Conservation (phyloP, 169 alveolate species). For the Theileria luwenshuni region DNA sequence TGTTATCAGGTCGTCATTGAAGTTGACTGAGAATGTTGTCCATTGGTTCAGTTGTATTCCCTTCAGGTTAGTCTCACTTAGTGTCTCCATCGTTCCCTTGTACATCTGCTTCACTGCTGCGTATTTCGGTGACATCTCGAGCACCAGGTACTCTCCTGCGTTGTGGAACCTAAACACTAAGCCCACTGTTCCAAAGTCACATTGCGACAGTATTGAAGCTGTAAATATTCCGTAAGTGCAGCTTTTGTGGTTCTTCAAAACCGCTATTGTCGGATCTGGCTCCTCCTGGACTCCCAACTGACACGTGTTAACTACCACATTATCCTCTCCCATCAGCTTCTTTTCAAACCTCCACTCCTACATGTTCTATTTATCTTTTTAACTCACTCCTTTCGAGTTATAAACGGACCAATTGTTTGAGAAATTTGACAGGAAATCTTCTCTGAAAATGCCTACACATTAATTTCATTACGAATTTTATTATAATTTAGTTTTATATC, state of each 20-base stretch:
- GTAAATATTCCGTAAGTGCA: constrained; percentile 77
- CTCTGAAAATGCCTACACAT: constrained; percentile 47
- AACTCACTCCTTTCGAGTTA: constrained; percentile 37
- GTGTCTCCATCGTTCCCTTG: constrained; percentile 66
- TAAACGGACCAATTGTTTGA: constrained; percentile 47
- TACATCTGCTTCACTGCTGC: constrained; percentile 74
- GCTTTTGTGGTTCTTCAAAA: constrained; percentile 72
- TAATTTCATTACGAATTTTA: too few species aligned
- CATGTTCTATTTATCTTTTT: not conserved
- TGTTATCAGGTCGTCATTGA: constrained; percentile 68
- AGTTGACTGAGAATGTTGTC: constrained; percentile 72
- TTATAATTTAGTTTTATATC: too few species aligned
- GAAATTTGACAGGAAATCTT: constrained; percentile 27
- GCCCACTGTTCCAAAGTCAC: constrained; percentile 79
- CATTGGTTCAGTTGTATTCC: constrained; percentile 68
- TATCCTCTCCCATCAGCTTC: constrained; percentile 80
- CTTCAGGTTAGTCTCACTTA: constrained; percentile 72
- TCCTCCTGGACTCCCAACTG: constrained; percentile 43
- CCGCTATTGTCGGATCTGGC: constrained; percentile 68
- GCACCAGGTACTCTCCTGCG: constrained; percentile 75
- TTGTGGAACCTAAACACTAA: constrained; percentile 74
- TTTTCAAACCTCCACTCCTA: constrained; percentile 71
- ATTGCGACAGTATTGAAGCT: constrained; percentile 77
- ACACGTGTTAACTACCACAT: constrained; percentile 75
- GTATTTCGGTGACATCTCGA: constrained; percentile 73